Conservation (phyloP, 768 basidiomycete species). For the Pholiota conissans region DNA sequence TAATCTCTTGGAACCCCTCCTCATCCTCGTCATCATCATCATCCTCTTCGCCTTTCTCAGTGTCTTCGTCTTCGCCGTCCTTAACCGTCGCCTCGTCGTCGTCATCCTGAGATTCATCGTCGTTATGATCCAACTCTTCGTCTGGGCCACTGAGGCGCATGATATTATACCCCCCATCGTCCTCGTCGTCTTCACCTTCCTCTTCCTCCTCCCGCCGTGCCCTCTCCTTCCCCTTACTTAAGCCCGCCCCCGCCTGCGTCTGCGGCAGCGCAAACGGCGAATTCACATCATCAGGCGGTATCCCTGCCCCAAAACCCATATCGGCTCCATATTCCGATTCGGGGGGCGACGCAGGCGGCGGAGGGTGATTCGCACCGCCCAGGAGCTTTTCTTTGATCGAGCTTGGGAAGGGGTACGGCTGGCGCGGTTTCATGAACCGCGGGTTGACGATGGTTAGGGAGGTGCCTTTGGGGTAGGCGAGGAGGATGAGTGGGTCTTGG, state of each 20-base stretch:
- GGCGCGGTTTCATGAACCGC: constrained; percentile 42
- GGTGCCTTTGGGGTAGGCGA: constrained; percentile 38
- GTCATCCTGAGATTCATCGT: not conserved
- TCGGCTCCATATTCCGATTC: not conserved
- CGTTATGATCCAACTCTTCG: not conserved
- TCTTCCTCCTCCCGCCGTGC: too few relatives aligned
- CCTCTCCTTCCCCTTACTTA: too few relatives aligned
- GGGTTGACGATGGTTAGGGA: constrained; percentile 47
- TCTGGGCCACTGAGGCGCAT: not conserved
- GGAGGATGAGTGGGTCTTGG: constrained; percentile 54
- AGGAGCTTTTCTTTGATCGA: not conserved
- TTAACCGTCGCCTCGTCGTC: not conserved
- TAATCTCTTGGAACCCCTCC: too few relatives aligned
- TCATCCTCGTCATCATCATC: not conserved
- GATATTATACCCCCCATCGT: too few relatives aligned
- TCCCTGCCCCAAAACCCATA: too few relatives aligned
- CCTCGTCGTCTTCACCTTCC: too few relatives aligned
- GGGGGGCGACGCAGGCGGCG: not conserved
- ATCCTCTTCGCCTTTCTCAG: not conserved
- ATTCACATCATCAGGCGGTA: not conserved
- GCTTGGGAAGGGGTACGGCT: constrained; percentile 41
- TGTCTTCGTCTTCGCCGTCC: constrained; percentile 2
- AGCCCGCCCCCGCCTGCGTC: not conserved
- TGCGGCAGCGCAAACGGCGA: not conserved
- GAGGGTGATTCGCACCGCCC: not conserved